Conservation (phyloP, 1,139 yeast species). For the Petasospora rhodanensis region DNA sequence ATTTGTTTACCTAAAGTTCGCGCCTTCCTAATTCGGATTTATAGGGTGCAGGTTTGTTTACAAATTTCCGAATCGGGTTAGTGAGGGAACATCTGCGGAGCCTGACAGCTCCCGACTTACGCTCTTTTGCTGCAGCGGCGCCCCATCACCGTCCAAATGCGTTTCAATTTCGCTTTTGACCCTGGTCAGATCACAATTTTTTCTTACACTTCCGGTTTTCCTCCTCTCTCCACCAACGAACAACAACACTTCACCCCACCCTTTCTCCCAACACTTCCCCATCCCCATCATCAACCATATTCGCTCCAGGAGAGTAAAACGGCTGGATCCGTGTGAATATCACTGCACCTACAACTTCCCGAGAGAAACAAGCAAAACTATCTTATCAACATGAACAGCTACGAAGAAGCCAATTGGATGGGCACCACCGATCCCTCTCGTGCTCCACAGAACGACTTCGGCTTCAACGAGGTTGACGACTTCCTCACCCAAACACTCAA, state of each 20-base stretch:
- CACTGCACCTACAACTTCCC: background rate
- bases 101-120: conserved; percentile 1
- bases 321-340: conserved; percentile 7
- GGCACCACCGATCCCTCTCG: conserved; percentile 2
- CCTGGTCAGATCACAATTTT: too few relatives aligned
- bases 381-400: conserved; percentile 6
- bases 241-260: background rate
- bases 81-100: background rate
- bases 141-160: too few relatives aligned
- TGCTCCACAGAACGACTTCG: conserved; percentile 9
- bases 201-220: too few relatives aligned
- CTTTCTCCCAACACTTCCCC: background rate
- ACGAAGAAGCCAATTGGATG: conserved; percentile 11
- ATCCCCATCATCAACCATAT: conserved; percentile 1
- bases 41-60: conserved; percentile 9
- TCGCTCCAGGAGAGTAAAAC: conserved; percentile 7
- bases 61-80: conserved; percentile 9
- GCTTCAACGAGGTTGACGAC: conserved; percentile 22
- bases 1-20: conserved; percentile 7
- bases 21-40: conserved; percentile 7
- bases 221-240: background rate
- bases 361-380: background rate
- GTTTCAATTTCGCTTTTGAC: too few relatives aligned
- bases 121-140: conserved; percentile 5
- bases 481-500: conserved; percentile 22